These are phyloP conservation scores for Colletotrichum sp. DNA, from an alignment of 2,329 filamentous ascomycete genomes.

Conservation along the genomic window DNA sequence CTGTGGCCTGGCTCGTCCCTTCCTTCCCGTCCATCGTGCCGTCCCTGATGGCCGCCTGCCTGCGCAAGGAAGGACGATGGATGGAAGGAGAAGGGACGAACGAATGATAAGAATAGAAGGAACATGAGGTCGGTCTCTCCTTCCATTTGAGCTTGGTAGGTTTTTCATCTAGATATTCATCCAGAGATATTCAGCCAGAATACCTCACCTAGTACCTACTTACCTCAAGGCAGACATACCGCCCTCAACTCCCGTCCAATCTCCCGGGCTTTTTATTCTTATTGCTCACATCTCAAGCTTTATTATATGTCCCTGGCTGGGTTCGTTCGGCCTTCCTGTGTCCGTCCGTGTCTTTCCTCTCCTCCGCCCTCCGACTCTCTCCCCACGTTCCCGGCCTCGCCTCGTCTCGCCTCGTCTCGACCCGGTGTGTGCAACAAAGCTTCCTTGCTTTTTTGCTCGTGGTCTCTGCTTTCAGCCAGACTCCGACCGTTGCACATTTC, in stretches of 20 bases:
- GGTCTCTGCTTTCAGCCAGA: not conserved
- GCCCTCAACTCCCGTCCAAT: not conserved
- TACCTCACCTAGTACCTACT: not conserved
- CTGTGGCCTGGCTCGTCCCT: not conserved
- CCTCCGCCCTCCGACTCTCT: not conserved
- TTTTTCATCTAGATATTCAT: not conserved
- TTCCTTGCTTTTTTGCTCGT: not conserved
- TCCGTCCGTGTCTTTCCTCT: not conserved
- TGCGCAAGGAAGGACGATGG: not conserved
- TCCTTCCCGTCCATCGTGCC: slow-evolving; percentile 13
- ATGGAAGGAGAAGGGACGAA: not conserved
- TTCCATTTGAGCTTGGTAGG: not conserved
- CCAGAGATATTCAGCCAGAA: not conserved
- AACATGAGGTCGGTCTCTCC: not conserved
- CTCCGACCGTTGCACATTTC: not conserved
- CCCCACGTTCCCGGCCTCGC: slow-evolving; percentile 1
- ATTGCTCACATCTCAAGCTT: not conserved
- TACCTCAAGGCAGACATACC: not conserved
- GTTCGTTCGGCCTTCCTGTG: not conserved
- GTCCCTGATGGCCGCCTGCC: not conserved
- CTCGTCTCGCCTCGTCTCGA: not conserved
- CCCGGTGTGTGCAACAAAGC: slow-evolving; percentile 2
- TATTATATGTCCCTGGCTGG: not conserved
- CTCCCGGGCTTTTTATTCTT: not conserved
- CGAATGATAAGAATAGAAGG: not conserved